Base-by-base conservation (phyloP, 2,329 filamentous ascomycete species). In the Phaeosphaeria sp. region DNA sequence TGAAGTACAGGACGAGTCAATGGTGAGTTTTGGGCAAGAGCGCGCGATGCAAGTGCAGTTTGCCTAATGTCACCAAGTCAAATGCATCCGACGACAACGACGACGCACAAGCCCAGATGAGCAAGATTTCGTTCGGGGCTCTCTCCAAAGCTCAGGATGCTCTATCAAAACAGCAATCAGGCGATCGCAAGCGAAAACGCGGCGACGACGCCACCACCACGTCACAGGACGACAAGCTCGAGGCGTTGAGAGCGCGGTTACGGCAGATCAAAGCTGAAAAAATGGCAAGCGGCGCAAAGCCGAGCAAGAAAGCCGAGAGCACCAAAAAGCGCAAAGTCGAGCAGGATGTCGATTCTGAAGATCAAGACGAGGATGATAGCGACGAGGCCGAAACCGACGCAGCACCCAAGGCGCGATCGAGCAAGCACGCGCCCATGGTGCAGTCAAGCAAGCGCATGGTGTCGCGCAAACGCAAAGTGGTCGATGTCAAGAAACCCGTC, bases 381-480 rank as follows among this genome's bases (percentile, higher is more conserved):
- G 62, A 56, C 47, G 60, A 57, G 13, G 71, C 72, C 1, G 68
- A 69, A 21, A 70, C 73, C 66, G 75, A 74, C 65, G 72, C 63
- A 44, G 73, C 68, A 47, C 74, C 72, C 15, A 76, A 74, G 52
- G 77, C 76, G 22, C 84, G 89, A 22, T 78, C 87, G 13, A 93
- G 87, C 75, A 99, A 99, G 79, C 93, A 98, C 79, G 95, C 95
- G 0, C 95, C 95, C 0, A 87, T 88, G 44, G 89, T 95, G 58
- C 86, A 92, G 73, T 89, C 92, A 1, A 92, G 90, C 75, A 96
- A 94, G 79, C 87, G 87, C 49, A 90, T 91, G 50, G 95, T 99
- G 22, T 89, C 90, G 1, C 90, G 95, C 55, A 89, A 86, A 71
- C 90, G 94, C 51, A 88, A 89, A 55, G 89, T 95, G 18, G 81